Evolutionary conservation across 805 yeast species (phyloP).

Genomic region (Lipomyces starkeyi): DNA sequence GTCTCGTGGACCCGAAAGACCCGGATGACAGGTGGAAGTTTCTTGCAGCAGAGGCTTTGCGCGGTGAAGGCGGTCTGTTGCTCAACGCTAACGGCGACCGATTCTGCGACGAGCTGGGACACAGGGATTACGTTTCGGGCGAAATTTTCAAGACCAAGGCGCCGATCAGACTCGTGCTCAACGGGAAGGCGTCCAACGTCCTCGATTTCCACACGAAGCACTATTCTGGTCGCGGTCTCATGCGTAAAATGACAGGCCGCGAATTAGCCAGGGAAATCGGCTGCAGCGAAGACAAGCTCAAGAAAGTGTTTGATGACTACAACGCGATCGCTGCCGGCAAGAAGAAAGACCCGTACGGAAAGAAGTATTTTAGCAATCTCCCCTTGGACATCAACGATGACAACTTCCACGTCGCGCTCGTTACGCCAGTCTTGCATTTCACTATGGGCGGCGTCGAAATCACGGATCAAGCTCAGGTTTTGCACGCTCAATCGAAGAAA

Average conservation of each 20-base stretch:
- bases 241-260: conserved; percentile 55
- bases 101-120: conserved; percentile 65
- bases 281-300: conserved; percentile 45
- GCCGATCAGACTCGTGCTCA: conserved; percentile 59
- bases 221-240: conserved; percentile 60
- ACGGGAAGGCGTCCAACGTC: conserved; percentile 53
- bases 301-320: conserved; percentile 50
- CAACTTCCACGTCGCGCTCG: conserved; percentile 57
- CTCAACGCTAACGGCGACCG: conserved; percentile 59
- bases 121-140: conserved; percentile 65
- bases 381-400: conserved; percentile 51
- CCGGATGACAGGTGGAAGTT: conserved; percentile 58
- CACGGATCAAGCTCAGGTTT: conserved; percentile 52
- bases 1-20: conserved; percentile 61
- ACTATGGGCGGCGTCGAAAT: conserved; percentile 73
- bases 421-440: conserved; percentile 65
- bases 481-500: conserved; percentile 40
- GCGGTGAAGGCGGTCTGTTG: conserved; percentile 71
- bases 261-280: conserved; percentile 54
- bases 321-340: conserved; percentile 52
- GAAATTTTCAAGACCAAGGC: conserved; percentile 55
- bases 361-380: conserved; percentile 56
- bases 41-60: conserved; percentile 67
- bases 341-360: conserved; percentile 51
- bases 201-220: conserved; percentile 61